Evolutionary conservation across 805 yeast genomes (phyloP).

Genomic region (Torulaspora quercuum): DNA sequence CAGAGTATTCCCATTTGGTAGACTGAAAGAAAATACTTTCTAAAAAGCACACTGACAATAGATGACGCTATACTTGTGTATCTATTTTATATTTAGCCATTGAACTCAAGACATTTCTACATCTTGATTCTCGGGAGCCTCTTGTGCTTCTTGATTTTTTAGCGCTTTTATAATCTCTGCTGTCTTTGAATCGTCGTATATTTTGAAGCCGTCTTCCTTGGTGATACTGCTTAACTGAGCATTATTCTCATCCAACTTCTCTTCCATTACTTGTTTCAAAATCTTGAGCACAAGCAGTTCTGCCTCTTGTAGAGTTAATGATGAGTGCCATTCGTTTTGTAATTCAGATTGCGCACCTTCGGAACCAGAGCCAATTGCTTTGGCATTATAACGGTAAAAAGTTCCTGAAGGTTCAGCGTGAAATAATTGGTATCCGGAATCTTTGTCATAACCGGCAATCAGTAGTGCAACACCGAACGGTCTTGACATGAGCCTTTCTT

Average conservation of each 20-base stretch:
- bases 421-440: conserved; percentile 91
- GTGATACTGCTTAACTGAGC: conserved; percentile 96
- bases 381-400: conserved; percentile 94
- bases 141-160: conserved; percentile 64
- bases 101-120: conserved; percentile 32
- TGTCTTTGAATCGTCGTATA: conserved; percentile 79
- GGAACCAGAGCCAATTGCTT: conserved; percentile 97
- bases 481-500: conserved; percentile 87
- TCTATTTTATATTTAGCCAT: conserved; percentile 4
- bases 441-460: conserved; percentile 90
- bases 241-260: conserved; percentile 88
- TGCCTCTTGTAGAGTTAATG: conserved; percentile 88
- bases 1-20: conserved; percentile 82
- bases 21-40: too few relatives aligned
- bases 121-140: conserved; percentile 35
- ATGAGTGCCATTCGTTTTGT: conserved; percentile 93
- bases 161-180: conserved; percentile 73
- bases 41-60: conserved; percentile 1
- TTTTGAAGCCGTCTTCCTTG: conserved; percentile 75
- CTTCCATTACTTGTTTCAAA: conserved; percentile 98
- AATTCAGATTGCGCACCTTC: conserved; percentile 99
- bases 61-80: conserved; percentile 7
- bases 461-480: conserved; percentile 98
- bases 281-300: conserved; percentile 84
- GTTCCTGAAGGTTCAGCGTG: conserved; percentile 99